Conservation (phyloP, 2,329 filamentous ascomycete species). For the Colletotrichum tropicale region DNA sequence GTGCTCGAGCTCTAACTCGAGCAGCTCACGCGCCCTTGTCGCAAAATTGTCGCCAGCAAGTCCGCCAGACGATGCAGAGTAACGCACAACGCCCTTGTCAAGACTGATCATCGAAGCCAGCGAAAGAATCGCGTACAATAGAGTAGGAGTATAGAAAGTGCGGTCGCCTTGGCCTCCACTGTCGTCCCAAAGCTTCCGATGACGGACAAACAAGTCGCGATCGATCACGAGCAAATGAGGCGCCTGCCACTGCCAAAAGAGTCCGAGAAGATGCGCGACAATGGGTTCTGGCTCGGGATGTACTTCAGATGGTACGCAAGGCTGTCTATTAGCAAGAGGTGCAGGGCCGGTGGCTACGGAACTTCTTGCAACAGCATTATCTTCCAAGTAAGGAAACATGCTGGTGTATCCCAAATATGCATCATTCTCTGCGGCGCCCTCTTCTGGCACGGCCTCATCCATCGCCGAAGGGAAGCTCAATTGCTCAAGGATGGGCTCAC, state of each 20-base stretch:
- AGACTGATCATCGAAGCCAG: slow-evolving; percentile 13
- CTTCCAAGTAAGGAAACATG: slow-evolving; percentile 4
- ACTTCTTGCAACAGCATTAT: not conserved
- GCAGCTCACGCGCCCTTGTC: not conserved
- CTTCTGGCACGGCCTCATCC: not conserved
- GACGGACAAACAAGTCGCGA: not conserved
- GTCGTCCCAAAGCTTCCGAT: slow-evolving; percentile 2
- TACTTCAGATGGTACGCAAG: not conserved
- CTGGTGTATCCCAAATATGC: not conserved
- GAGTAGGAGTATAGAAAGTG: not conserved
- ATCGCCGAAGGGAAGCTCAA: not conserved
- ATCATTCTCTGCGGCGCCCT: not conserved
- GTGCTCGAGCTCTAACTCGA: not conserved
- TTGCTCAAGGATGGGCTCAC: not conserved
- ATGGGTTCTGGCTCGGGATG: slow-evolving; percentile 15
- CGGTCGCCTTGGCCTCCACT: not conserved
- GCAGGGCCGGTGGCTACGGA: not conserved
- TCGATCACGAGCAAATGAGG: slow-evolving; percentile 1
- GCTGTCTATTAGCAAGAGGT: not conserved
- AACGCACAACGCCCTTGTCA: slow-evolving; percentile 5
- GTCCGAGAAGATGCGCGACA: slow-evolving; percentile 2
- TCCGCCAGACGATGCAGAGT: not conserved
- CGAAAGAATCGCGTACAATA: slow-evolving; percentile 4
- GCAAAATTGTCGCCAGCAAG: slow-evolving; percentile 1
- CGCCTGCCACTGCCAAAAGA: slow-evolving; percentile 15